A percentile compares a stretch with the other conserved stretches of the same genome.
phyloP scores from a whole-genome alignment of 345 rosid species.

The Salix brachista region DNA sequence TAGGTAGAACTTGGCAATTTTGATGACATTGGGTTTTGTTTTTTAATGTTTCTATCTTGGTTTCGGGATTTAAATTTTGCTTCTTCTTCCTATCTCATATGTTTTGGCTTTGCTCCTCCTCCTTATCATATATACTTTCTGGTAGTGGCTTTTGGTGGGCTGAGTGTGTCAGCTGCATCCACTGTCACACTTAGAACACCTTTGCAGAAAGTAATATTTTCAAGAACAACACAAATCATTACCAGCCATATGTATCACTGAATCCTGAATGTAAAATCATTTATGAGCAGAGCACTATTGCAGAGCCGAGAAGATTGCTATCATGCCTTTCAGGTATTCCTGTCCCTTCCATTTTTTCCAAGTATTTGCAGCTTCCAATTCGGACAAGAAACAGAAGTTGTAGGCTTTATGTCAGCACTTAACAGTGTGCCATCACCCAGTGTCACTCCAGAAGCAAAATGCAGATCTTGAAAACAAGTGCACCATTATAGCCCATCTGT shows the following conservation, averaged over 20 bases:
- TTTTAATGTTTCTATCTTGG: not conserved
- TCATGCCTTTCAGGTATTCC: constrained; percentile 4
- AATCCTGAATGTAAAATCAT: too few species aligned
- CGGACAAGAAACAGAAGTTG: constrained; percentile 15
- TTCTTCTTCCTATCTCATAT: not conserved
- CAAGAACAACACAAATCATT: not conserved
- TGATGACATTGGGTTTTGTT: not conserved
- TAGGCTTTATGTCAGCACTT: not conserved
- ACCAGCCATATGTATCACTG: not conserved
- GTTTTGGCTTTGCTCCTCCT: not conserved
- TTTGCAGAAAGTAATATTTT: not conserved
- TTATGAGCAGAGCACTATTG: not conserved
- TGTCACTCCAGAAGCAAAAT: not conserved
- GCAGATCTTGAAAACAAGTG: not conserved
- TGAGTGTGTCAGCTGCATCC: not conserved
- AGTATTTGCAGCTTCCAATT: constrained; percentile 17
- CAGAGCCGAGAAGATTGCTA: not conserved
- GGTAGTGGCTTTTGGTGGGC: not conserved
- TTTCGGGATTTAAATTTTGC: not conserved
- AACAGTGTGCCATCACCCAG: constrained; percentile 8
- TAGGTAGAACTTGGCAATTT: too few species aligned
- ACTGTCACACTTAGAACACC: not conserved
- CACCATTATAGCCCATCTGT: not conserved
- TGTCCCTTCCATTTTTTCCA: constrained; percentile 10
- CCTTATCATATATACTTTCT: not conserved